phyloP scores from a whole-genome alignment of 169 alveolate genomes.

The Cryptosporidium ubiquitum region DNA sequence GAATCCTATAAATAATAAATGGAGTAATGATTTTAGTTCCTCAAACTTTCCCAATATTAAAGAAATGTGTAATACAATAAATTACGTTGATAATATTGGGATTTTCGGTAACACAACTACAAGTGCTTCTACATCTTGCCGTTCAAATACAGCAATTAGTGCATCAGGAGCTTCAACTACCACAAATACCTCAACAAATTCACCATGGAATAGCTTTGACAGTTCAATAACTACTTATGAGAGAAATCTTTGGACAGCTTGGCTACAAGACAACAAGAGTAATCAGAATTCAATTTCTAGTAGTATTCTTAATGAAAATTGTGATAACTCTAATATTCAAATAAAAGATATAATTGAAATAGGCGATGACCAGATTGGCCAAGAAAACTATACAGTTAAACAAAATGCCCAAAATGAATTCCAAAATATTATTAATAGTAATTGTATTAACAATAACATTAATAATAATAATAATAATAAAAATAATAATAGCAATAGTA shows the following conservation, averaged over 20 bases:
- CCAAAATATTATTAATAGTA: neutral
- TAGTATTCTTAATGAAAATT: neutral
- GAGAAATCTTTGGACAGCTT: slow-evolving; percentile 44
- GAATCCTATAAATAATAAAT: neutral
- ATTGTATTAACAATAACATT: too few relatives aligned
- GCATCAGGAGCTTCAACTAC: slow-evolving; percentile 13
- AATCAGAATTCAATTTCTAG: neutral
- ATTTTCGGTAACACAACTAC: slow-evolving; percentile 5
- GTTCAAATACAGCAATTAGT: slow-evolving; percentile 10
- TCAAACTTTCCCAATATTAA: slow-evolving; percentile 10
- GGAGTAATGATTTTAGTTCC: slow-evolving; percentile 30
- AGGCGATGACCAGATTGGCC: neutral
- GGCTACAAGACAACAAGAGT: slow-evolving; percentile 24
- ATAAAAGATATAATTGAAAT: neutral
- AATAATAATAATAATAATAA: neutral
- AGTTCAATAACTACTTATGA: slow-evolving; percentile 36
- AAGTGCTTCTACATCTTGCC: slow-evolving; percentile 7
- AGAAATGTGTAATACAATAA: neutral
- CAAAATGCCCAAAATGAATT: neutral
- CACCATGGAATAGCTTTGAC: slow-evolving; percentile 47
- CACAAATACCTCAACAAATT: neutral
- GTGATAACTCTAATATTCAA: neutral
- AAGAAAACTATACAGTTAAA: neutral
- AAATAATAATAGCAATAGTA: too few relatives aligned
- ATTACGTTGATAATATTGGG: slow-evolving; percentile 5